A percentile compares a stretch with the other conserved stretches of the same genome.
These are phyloP conservation scores for Penstemon barbatus DNA, from an alignment of 257 asterid species.

Conservation along the genomic window DNA sequence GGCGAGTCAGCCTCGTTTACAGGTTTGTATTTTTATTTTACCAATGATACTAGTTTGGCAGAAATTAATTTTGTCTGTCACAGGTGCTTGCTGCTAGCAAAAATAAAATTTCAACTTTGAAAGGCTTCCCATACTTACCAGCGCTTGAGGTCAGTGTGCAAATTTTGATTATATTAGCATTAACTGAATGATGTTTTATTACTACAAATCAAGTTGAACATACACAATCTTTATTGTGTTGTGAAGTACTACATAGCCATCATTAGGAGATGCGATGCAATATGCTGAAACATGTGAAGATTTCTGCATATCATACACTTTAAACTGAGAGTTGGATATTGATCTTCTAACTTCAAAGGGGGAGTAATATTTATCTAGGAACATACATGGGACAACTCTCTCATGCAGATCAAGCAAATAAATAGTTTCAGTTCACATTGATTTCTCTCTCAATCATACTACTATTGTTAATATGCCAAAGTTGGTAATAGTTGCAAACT, in stretches of 20 bases:
- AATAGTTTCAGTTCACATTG: constrained; percentile 7
- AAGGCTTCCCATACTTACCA: constrained; percentile 95
- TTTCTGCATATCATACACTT: neutral
- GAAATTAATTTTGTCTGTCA: constrained; percentile 22
- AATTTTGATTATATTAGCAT: constrained; percentile 7
- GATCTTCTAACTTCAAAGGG: constrained; percentile 14
- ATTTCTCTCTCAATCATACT: constrained; percentile 6
- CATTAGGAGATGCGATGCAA: neutral
- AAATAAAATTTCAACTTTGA: constrained; percentile 91
- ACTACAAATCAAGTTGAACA: neutral
- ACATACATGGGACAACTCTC: constrained; percentile 2
- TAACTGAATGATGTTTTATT: constrained; percentile 10
- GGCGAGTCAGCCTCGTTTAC: constrained; percentile 99
- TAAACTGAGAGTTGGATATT: neutral
- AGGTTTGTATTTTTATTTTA: constrained; percentile 56
- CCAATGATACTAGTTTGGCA: constrained; percentile 19
- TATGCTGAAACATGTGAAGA: neutral
- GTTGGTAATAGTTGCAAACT: constrained; percentile 18
- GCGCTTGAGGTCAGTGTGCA: constrained; percentile 83
- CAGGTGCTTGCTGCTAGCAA: constrained; percentile 99
- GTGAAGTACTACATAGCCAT: neutral
- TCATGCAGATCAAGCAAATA: constrained; percentile 12
- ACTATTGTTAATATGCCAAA: constrained; percentile 9
- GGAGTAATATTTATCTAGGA: constrained; percentile 12
- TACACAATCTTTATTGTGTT: neutral